Evolutionary conservation across 345 rosid genomes (phyloP), one percentile per base, ranked within the genome.

Genomic region (Pelargonium nanum): DNA sequence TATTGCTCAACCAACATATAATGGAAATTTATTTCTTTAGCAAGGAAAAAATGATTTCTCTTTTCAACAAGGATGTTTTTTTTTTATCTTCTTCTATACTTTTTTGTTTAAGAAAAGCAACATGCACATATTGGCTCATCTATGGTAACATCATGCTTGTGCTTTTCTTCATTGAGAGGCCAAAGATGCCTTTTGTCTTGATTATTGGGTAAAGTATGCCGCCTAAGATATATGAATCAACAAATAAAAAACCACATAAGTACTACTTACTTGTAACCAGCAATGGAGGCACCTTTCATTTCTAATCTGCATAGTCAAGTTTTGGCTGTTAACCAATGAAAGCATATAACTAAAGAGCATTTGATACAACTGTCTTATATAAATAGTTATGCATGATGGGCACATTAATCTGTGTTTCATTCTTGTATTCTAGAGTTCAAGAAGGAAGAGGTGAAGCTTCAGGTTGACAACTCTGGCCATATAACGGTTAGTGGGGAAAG

Each of bases 401-500:
- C 16, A 19, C 15, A 2, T 50, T 62, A 28, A 24, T 23, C 30
- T 25, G 24, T 24, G 7, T 57, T 10, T 22, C 0, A 4, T 22
- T 26, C 4, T 20, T 21, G 21, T 20, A 21, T 9, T 19, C 1
- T 50, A 82, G 85, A 66, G 10, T 82, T 82, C 63, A 66, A 34
- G 60, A 75, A 66, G 62, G 82, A 80, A 19, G 80, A 85, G 24
- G 55, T 80, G 66, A 80, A 61, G 64, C 66, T 85, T 24, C 71
- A 69, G 61, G 67, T 69, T 7, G 78, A 74, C 19, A 1, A 45
- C 9, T 10, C 68, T 5, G 67, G 66, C 22, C 45, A 58, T 6
- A 22, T 78, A 58, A 75, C 30, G 4, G 48, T 75, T 19, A 68
- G 78, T 4, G 91, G 87, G 64, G 80, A 78, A 70, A 75, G 78